Conservation (phyloP, 495 filamentous ascomycete species). For the Trichodelitschia bisporula region DNA sequence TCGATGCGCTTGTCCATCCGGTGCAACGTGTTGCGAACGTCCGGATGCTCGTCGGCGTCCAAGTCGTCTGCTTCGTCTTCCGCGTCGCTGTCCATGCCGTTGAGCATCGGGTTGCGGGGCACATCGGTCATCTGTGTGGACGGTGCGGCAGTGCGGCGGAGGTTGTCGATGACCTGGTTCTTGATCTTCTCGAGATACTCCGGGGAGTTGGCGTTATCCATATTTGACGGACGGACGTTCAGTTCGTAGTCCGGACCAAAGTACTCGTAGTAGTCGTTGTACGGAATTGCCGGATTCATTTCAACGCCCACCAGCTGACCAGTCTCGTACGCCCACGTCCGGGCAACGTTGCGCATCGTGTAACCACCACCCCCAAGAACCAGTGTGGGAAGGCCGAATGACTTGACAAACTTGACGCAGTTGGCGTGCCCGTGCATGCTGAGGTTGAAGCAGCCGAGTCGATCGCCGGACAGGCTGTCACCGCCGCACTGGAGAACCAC, state of each 20-base stretch:
- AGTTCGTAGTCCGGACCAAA: constrained; percentile 93
- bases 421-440: constrained; percentile 96
- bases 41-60: constrained; percentile 78
- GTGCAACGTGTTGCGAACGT: constrained; percentile 59
- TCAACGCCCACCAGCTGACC: constrained; percentile 65
- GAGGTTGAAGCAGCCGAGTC: constrained; percentile 91
- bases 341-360: constrained; percentile 95
- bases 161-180: constrained; percentile 71
- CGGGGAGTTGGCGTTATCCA: constrained; percentile 91
- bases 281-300: constrained; percentile 65
- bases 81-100: constrained; percentile 51
- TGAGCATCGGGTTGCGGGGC: constrained; percentile 38
- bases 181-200: constrained; percentile 97
- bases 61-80: constrained; percentile 74
- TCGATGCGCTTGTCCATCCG: constrained; percentile 52
- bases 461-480: constrained; percentile 82
- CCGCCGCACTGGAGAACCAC: constrained; percentile 94
- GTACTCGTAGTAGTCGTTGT: constrained; percentile 98
- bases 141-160: constrained; percentile 67
- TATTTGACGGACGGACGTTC: constrained; percentile 85
- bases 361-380: constrained; percentile 92
- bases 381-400: constrained; percentile 71
- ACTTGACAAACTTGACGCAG: constrained; percentile 87
- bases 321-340: constrained; percentile 94
- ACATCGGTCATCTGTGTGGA: constrained; percentile 91